phyloP scores from a whole-genome alignment of 495 filamentous ascomycete species.

The Trichoderma asperelloides region DNA sequence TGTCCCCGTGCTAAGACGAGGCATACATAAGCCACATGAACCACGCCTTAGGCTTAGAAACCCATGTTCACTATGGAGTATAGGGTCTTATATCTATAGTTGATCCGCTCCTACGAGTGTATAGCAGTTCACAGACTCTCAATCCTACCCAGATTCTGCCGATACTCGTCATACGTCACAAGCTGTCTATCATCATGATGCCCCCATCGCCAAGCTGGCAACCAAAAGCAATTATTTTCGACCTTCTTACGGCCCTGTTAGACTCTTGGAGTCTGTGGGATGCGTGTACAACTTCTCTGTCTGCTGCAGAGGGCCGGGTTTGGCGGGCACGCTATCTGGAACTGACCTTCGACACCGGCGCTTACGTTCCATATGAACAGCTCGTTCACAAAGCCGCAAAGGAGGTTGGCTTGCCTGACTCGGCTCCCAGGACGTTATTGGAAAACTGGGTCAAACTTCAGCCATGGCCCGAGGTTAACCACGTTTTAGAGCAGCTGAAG shows the following conservation, averaged over 20 bases:
- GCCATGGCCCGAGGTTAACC: constrained; percentile 22
- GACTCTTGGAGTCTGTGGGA: constrained; percentile 28
- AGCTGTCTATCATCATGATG: not conserved
- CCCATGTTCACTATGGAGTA: not conserved
- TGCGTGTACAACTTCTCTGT: constrained; percentile 17
- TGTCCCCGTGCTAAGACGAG: not conserved
- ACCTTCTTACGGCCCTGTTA: constrained; percentile 27
- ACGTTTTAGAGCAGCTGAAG: constrained; percentile 16
- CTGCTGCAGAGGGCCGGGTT: constrained; percentile 11
- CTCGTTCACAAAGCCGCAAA: constrained; percentile 21
- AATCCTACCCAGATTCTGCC: not conserved
- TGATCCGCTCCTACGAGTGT: not conserved
- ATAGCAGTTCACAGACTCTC: not conserved
- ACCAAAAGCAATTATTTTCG: constrained; percentile 25
- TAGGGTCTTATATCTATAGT: not conserved
- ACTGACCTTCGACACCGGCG: constrained; percentile 21
- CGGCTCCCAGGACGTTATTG: constrained; percentile 18
- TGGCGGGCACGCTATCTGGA: constrained; percentile 25
- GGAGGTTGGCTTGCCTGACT: constrained; percentile 19
- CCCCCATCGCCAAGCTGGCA: constrained; percentile 12
- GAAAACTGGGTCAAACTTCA: constrained; percentile 20
- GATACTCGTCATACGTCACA: not conserved
- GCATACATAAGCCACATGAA: not conserved
- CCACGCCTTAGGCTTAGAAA: not conserved
- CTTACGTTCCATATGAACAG: constrained; percentile 24